Evolutionary conservation across 306 rosid species (phyloP).

Genomic region (Dicorynia guianensis): DNA sequence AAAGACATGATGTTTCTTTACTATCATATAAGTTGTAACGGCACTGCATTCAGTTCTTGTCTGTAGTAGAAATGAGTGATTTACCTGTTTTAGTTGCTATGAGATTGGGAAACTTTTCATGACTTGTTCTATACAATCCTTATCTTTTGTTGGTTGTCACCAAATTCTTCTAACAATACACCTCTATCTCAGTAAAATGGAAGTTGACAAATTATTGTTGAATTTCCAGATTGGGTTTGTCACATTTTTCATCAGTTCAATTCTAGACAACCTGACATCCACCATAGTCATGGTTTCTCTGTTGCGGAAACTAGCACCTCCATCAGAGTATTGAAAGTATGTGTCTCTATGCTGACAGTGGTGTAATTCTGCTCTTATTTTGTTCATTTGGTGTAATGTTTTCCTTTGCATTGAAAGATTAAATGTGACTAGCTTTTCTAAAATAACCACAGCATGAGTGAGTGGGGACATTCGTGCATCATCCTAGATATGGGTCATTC

Average conservation of each 20-base stretch:
- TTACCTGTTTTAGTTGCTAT: background rate
- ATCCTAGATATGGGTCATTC: constrained; percentile 12
- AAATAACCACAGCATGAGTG: constrained; percentile 12
- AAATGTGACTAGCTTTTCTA: constrained; percentile 3
- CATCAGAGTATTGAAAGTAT: constrained; percentile 90
- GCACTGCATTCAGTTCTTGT: background rate
- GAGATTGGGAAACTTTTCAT: background rate
- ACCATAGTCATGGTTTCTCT: constrained; percentile 96
- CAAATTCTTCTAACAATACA: background rate
- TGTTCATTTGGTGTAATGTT: constrained; percentile 20
- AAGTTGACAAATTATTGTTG: constrained; percentile 40
- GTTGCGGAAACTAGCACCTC: constrained; percentile 89
- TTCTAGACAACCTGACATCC: constrained; percentile 94
- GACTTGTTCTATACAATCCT: background rate
- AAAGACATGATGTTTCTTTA: no score
- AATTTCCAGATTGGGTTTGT: constrained; percentile 80
- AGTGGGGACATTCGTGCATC: constrained; percentile 15
- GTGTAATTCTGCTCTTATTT: constrained; percentile 10
- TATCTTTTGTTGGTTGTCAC: constrained; percentile 27
- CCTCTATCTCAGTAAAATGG: constrained; percentile 1
- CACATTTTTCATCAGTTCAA: constrained; percentile 86
- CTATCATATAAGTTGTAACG: no score
- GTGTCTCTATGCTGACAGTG: constrained; percentile 12
- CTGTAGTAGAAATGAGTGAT: background rate
- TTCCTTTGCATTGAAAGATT: constrained; percentile 5